Evolutionary conservation across 345 rosid genomes (phyloP).

Genomic region (Ailanthus altissimus): DNA sequence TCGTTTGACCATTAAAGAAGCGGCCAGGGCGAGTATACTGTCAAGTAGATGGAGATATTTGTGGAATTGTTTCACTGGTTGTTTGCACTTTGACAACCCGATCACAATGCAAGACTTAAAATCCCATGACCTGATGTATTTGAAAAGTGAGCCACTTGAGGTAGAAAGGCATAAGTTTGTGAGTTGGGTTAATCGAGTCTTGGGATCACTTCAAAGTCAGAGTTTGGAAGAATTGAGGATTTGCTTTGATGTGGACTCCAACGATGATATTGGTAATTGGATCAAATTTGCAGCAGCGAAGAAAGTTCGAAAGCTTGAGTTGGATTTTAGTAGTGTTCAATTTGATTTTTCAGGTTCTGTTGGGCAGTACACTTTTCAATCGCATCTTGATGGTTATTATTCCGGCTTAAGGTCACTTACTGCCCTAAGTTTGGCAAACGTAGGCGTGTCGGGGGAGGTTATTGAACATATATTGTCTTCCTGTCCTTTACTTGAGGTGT

Average conservation of each 20-base stretch:
- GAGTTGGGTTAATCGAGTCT: neutral
- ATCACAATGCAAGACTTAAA: neutral
- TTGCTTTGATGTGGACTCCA: neutral
- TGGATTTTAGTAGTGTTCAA: neutral
- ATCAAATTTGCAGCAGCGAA: neutral
- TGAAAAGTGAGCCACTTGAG: neutral
- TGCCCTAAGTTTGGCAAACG: neutral
- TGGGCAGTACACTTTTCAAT: neutral
- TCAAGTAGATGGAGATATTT: neutral
- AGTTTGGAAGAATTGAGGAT: neutral
- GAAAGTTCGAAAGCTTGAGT: neutral
- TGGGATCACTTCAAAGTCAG: neutral
- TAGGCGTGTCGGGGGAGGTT: neutral
- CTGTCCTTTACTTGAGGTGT: neutral
- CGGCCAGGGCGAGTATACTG: neutral
- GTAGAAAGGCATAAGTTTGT: neutral
- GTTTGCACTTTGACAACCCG: neutral
- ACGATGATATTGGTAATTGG: neutral
- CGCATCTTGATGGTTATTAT: neutral
- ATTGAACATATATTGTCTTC: neutral
- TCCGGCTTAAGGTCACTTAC: neutral
- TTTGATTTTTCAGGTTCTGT: fast-evolving
- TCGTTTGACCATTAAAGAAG: neutral
- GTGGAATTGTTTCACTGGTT: neutral
- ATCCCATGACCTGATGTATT: too few relatives aligned